Base-by-base conservation (phyloP, 306 rosid genomes). In the Pyrus bretschneideri region DNA sequence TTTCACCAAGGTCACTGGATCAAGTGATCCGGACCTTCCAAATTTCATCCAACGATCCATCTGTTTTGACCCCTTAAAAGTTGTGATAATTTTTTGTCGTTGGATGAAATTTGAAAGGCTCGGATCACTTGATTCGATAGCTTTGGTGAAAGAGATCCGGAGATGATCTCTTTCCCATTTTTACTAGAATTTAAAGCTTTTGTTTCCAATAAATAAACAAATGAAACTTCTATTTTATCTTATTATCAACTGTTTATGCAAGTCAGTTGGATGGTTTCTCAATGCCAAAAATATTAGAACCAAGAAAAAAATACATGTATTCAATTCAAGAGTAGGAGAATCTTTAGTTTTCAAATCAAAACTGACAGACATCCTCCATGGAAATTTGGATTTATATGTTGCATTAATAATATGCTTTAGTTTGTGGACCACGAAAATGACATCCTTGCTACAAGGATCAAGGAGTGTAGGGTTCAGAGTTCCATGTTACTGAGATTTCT, bases 191-290 rank as follows among this genome's bases (percentile, higher is more conserved):
- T 74, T 66, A 73, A 80, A 85, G 70, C 67, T 74, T 80, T 74
- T 57, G 49, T 83, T 83, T 74, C 85, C 83, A 76, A 78, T 67
- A 80, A 82, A 85, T 89, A 92, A 88, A 85, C 87, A 82, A 88
- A 80, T 87, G 93, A 92, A 91, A 88, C 91, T 92, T 90, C 88
- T 87, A 81, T 81, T 85, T 92, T 85, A 92, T 92, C 90, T 84
- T 90, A 87, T 79, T 87, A 51, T 81, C 77, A 52, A 88, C 59
- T 31, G 46, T 77, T 81, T 79, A 71, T 76, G 74, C 83, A 55
- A 71, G 83, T 74, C 87, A 81, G 85, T 70, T 74, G 83, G 78
- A 31, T 78, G 63, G 69, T 75, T 78, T 82, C 79, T 84, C 79
- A 82, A 81, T 69, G 85, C 78, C 86, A 75, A 82, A 79, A 80